A percentile compares a stretch with the other conserved stretches of the same genome.
phyloP scores from a whole-genome alignment of 345 rosid species.

The Lumnitzera racemosa region DNA sequence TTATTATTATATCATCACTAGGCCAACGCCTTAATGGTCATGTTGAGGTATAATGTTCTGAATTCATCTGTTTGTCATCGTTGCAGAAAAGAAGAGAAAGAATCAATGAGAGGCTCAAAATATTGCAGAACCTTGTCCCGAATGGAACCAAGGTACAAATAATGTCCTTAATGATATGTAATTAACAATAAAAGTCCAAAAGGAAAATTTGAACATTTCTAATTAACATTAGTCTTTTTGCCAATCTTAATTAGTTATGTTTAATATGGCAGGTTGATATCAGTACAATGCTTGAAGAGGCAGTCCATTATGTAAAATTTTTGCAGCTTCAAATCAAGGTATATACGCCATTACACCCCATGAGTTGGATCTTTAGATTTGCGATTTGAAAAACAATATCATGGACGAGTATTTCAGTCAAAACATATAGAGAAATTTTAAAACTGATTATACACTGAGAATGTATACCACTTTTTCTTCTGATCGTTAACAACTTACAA shows the following conservation, averaged over 20 bases:
- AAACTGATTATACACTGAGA: no score
- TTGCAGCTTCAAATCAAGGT: conserved; percentile 92
- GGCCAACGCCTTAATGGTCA: no score
- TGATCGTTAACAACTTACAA: no score
- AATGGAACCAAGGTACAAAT: conserved; percentile 69
- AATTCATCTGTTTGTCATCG: not conserved
- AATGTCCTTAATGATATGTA: not conserved
- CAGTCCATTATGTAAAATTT: conserved; percentile 82
- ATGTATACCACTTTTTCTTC: no score
- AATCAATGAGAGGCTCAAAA: conserved; percentile 71
- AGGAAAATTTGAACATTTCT: no score
- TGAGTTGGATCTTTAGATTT: no score
- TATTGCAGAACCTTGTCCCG: conserved; percentile 78
- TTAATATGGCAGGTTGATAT: conserved; percentile 44
- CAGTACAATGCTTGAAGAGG: conserved; percentile 97
- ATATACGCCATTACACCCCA: not conserved
- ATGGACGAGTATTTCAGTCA: no score
- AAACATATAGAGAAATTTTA: no score
- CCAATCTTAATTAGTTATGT: not conserved
- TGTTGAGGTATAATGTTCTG: not conserved
- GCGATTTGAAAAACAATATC: no score
- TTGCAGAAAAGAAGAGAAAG: conserved; percentile 83
- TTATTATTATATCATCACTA: no score
- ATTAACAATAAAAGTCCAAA: no score
- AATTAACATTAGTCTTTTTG: no score